A percentile compares a stretch with the other conserved stretches of the same genome.
Conservation (phyloP, 2,329 filamentous ascomycete genomes). For the Trichoderma guizhouense region DNA sequence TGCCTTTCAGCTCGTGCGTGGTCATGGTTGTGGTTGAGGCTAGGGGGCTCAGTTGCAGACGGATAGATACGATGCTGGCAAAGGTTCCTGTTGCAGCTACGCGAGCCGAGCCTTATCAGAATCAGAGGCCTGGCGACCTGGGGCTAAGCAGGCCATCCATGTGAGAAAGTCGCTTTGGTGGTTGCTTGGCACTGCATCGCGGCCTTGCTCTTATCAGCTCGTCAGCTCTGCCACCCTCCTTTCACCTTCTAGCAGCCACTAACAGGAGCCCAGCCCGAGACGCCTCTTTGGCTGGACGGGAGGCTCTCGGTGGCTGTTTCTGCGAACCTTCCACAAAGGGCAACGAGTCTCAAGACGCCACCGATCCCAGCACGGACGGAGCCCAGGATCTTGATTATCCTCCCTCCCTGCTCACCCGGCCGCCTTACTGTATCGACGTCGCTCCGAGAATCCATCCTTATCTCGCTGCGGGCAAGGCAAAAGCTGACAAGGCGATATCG, state of each 20-base stretch:
- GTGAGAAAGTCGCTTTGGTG: neutral
- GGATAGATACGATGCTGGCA: constrained; percentile 11
- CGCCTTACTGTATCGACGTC: no score
- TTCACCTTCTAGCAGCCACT: neutral
- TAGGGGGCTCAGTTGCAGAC: neutral
- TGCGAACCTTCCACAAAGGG: constrained; percentile 29
- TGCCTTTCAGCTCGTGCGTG: neutral
- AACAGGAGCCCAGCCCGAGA: neutral
- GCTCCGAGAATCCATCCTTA: neutral
- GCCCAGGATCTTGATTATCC: neutral
- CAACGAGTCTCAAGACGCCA: constrained; percentile 18
- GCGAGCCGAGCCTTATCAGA: constrained; percentile 15
- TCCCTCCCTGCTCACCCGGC: neutral
- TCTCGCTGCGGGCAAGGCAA: neutral
- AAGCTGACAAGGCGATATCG: neutral
- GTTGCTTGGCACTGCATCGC: neutral
- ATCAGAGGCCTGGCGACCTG: neutral
- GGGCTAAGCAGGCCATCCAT: constrained; percentile 1
- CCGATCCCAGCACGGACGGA: neutral
- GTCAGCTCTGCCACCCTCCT: constrained; percentile 5
- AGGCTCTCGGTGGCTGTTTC: constrained; percentile 20
- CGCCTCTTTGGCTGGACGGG: constrained; percentile 1
- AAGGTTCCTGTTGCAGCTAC: constrained; percentile 10
- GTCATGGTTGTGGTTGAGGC: neutral
- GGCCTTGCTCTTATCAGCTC: constrained; percentile 10